Evolutionary conservation across 257 asterid genomes (phyloP), one percentile per base, ranked within the genome.

Genomic region (Knoxia roxburghii): DNA sequence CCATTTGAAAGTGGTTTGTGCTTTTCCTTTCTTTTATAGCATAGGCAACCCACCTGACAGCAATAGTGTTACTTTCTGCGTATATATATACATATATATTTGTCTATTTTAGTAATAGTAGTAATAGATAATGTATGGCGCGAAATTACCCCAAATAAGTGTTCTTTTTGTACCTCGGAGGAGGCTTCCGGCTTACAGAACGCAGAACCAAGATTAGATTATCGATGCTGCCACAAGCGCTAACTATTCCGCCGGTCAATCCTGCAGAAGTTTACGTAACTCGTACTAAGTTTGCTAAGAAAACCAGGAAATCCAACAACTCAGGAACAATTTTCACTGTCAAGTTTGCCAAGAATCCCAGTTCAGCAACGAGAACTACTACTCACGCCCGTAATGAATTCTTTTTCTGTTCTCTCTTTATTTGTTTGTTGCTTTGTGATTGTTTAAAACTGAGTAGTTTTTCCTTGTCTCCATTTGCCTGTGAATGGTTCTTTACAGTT

Each of bases 361-460:
- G 72, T 53, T 29, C 81, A 30, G 32, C 68, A 46, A 17, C 41
- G 30, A 56, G 72, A 67, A 53, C 77, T 68, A 69, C 85, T 52
- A 51, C 62, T 35, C 64, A 61, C 68, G 68, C 54, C 30, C 74
- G 78, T 77, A 68, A 64, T n/a, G 26, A 70, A 27, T 39, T 51
- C 56, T 52, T 17, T 17, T 29, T 37, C 20, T 32, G 35, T 41
- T 41, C 46, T 41, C 10, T 11, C 20, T 14, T 15, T 12, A 2
- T 45, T 12, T 15, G 1, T 12, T 15, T 14, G 12, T 45, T 45
- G 41, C 41, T 45, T 52, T 21, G 8, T 56, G 37, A 24, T 41
- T 41, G 43, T 5, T 29, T 5, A 14, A 56, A 55, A 24, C 45
- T 24, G 30, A 3, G 10, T 1, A 41, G 1, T 6, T 41, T 41